Evolutionary conservation across 2,329 filamentous ascomycete species (phyloP).

Genomic region (Didymella pinodella): DNA sequence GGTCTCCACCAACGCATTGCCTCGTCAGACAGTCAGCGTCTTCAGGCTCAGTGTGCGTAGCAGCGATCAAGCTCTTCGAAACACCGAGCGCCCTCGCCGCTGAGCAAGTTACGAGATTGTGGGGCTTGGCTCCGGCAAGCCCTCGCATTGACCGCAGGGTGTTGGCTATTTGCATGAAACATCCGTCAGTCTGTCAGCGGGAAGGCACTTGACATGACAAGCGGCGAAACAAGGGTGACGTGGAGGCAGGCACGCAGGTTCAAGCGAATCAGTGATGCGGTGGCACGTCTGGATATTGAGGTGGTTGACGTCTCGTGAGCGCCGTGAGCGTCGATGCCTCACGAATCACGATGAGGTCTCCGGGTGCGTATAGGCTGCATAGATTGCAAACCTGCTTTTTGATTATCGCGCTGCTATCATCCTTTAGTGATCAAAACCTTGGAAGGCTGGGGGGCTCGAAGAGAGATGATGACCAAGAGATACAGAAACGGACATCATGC

Average conservation of each 20-base stretch:
- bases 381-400: slow-evolving; percentile 10
- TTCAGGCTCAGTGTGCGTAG: slow-evolving; percentile 7
- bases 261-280: slow-evolving; percentile 8
- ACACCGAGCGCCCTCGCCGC: slow-evolving; percentile 13
- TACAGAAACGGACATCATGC: neutral
- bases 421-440: neutral
- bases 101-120: slow-evolving; percentile 14
- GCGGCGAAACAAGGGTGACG: slow-evolving; percentile 15
- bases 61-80: slow-evolving; percentile 11
- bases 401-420: slow-evolving; percentile 1
- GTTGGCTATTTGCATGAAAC: slow-evolving; percentile 38
- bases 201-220: slow-evolving; percentile 19
- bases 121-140: slow-evolving; percentile 6
- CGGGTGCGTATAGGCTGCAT: neutral
- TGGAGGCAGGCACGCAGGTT: neutral
- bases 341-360: neutral
- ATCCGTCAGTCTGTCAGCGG: slow-evolving; percentile 26
- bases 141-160: slow-evolving; percentile 1
- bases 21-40: neutral
- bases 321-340: neutral
- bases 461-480: neutral
- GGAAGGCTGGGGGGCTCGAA: neutral
- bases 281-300: slow-evolving; percentile 2
- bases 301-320: slow-evolving; percentile 7
- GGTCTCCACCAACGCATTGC: slow-evolving; percentile 3